phyloP scores from a whole-genome alignment of 1,284 basidiomycete species.

The Caloboletus firmus region DNA sequence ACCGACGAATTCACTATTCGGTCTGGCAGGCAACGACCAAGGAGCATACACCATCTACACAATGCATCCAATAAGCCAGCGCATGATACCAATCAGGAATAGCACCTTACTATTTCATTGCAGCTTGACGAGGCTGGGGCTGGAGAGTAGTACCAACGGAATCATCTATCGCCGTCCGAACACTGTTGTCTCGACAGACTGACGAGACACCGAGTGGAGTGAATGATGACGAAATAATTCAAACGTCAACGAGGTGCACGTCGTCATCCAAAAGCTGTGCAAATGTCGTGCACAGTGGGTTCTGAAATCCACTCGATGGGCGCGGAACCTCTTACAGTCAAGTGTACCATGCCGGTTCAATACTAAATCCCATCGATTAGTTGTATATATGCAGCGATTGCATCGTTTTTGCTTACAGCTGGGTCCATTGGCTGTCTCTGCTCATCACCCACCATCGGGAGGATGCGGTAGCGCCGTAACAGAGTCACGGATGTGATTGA shows the following conservation, averaged over 20 bases:
- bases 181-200: not conserved
- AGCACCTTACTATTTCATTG: constrained; percentile 7
- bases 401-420: constrained; percentile 8
- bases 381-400: constrained; percentile 21
- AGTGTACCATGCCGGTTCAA: not conserved
- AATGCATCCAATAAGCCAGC: constrained; percentile 2
- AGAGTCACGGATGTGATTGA: not conserved
- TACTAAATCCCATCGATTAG: constrained; percentile 13
- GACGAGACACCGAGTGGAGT: not conserved
- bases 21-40: not conserved
- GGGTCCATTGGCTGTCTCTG: constrained; percentile 1
- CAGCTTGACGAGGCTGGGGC: not conserved
- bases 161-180: not conserved
- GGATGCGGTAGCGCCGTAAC: constrained; percentile 10
- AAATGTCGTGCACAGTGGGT: constrained; percentile 10
- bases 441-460: constrained; percentile 26
- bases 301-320: constrained; percentile 8
- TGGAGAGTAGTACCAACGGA: not conserved
- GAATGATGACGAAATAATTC: not conserved
- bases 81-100: not conserved
- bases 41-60: not conserved
- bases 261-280: constrained; percentile 26
- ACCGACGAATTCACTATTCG: constrained; percentile 2
- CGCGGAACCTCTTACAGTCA: not conserved
- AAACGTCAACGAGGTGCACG: not conserved